Percentiles rank a stretch among this genome's conserved stretches.
phyloP scores from a whole-genome alignment of 345 rosid genomes.

The Aquilaria malaccensis region DNA sequence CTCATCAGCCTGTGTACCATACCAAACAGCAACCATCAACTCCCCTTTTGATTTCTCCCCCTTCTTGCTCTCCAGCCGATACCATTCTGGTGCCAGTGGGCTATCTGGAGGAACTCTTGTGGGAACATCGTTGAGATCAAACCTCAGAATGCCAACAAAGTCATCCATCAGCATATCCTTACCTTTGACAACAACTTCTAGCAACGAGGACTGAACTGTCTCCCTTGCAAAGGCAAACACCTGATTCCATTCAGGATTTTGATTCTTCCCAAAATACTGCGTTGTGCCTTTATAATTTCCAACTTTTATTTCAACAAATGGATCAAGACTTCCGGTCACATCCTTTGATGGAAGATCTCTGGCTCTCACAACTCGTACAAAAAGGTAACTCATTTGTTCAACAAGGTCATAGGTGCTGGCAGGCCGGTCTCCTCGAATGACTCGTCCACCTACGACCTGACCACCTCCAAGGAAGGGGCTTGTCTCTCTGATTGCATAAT shows the following conservation, averaged over 20 bases:
- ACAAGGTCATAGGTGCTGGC: slow-evolving; percentile 74
- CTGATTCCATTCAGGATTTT: slow-evolving; percentile 81
- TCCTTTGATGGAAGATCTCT: slow-evolving; percentile 70
- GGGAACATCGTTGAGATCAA: slow-evolving; percentile 68
- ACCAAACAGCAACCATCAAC: slow-evolving; percentile 93
- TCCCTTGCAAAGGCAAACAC: slow-evolving; percentile 86
- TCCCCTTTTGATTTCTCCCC: slow-evolving; percentile 68
- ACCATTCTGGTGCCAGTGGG: slow-evolving; percentile 96
- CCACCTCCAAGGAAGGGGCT: slow-evolving; percentile 85
- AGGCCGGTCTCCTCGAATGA: slow-evolving; percentile 51
- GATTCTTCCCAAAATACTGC: slow-evolving; percentile 61
- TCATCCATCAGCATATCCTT: slow-evolving; percentile 76
- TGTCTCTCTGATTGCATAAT: slow-evolving; percentile 75
- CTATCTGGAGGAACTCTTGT: slow-evolving; percentile 77
- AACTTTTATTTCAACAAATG: slow-evolving; percentile 70
- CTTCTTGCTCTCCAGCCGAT: slow-evolving; percentile 58
- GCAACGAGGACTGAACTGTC: slow-evolving; percentile 47
- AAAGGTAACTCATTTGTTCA: slow-evolving; percentile 87
- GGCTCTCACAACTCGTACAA: slow-evolving; percentile 79
- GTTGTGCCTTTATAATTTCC: slow-evolving; percentile 84
- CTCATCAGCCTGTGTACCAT: slow-evolving; percentile 95
- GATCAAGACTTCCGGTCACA: slow-evolving; percentile 78
- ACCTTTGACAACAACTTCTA: slow-evolving; percentile 71
- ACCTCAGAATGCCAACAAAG: slow-evolving; percentile 53
- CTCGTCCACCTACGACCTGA: slow-evolving; percentile 65